Evolutionary conservation across 2,329 filamentous ascomycete species (phyloP).

Genomic region (Gliomastix tumulicola): DNA sequence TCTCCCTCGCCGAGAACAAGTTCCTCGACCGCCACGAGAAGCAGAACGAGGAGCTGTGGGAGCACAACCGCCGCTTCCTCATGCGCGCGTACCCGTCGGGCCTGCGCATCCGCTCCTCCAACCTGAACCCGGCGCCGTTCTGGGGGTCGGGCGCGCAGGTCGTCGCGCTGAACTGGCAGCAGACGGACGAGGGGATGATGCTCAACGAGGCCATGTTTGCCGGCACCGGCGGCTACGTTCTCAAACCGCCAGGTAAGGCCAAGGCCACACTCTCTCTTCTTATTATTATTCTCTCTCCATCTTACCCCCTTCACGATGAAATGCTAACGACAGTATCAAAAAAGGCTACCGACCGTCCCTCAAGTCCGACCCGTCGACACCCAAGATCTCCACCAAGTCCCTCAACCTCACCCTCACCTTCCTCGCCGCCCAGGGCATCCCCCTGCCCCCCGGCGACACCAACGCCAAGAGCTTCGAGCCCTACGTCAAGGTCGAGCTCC

Average conservation of each 20-base stretch:
- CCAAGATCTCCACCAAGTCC: conserved; percentile 40
- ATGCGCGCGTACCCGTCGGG: conserved; percentile 88
- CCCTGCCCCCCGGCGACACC: conserved; percentile 50
- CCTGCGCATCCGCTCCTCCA: conserved; percentile 74
- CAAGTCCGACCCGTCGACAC: conserved; percentile 11
- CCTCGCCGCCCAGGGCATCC: conserved; percentile 69
- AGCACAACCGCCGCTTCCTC: conserved; percentile 74
- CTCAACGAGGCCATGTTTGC: conserved; percentile 90
- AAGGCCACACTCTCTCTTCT: too few species aligned
- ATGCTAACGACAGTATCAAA: too few species aligned
- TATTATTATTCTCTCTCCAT: neutral
- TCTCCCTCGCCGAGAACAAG: conserved; percentile 56
- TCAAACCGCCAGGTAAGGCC: conserved; percentile 65
- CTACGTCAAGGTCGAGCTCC: conserved; percentile 78
- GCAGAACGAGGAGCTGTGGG: conserved; percentile 51
- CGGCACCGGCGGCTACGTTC: conserved; percentile 73
- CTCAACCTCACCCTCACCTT: conserved; percentile 70
- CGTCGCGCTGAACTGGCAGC: conserved; percentile 91
- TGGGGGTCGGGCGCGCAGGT: conserved; percentile 89
- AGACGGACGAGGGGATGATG: conserved; percentile 90
- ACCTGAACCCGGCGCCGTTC: conserved; percentile 76
- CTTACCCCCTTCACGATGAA: neutral
- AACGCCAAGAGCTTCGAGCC: conserved; percentile 58
- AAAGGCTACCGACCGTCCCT: conserved; percentile 21
- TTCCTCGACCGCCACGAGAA: conserved; percentile 55